Conservation (phyloP, 306 rosid species). For the Ormosia emarginata region DNA sequence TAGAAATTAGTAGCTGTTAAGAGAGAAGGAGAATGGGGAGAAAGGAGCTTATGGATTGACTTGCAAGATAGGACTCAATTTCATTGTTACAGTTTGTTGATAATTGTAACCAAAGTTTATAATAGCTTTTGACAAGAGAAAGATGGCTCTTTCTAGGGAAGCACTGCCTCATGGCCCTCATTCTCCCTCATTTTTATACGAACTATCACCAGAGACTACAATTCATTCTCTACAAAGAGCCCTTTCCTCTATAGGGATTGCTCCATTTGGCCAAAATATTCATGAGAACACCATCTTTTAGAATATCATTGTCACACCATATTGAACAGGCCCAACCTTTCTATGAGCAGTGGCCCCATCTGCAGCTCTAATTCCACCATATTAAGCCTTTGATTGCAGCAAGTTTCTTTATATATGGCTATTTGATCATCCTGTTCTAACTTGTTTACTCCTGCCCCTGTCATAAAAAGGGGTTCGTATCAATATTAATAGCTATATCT, state of each 20-base stretch:
- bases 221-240: conserved; percentile 19
- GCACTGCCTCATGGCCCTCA: not conserved
- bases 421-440: conserved; percentile 49
- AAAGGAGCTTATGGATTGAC: not conserved
- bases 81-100: conserved; percentile 23
- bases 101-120: conserved; percentile 19
- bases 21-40: not conserved
- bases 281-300: conserved; percentile 12
- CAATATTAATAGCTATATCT: conserved; percentile 63
- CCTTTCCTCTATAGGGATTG: conserved; percentile 10
- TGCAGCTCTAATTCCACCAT: conserved; percentile 42
- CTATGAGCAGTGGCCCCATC: conserved; percentile 51
- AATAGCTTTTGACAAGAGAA: conserved; percentile 21
- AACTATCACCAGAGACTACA: not conserved
- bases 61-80: conserved; percentile 5
- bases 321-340: conserved; percentile 62
- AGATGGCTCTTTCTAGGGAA: conserved; percentile 26
- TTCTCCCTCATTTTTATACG: conserved; percentile 11
- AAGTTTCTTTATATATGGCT: conserved; percentile 49
- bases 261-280: conserved; percentile 23
- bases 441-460: conserved; percentile 63
- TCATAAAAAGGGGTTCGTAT: conserved; percentile 77
- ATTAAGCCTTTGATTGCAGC: conserved; percentile 60
- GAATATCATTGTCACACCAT: conserved; percentile 64
- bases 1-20: not conserved